Evolutionary conservation across 2,329 filamentous ascomycete species (phyloP).

Genomic region (Paecilomyces fulvus): DNA sequence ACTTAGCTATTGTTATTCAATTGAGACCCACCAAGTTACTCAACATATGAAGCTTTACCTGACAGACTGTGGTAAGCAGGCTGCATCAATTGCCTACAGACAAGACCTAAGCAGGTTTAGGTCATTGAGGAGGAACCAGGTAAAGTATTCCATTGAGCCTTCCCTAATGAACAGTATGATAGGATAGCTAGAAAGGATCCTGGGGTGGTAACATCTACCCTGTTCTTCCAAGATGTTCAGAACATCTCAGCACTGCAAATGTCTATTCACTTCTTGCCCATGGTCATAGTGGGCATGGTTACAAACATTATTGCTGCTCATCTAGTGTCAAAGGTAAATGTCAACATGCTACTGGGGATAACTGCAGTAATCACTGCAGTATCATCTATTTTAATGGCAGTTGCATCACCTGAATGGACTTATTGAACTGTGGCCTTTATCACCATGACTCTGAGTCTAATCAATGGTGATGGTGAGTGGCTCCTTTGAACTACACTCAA

Average conservation of each 20-base stretch:
- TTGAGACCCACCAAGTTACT: too few species aligned
- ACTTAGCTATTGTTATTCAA: too few species aligned
- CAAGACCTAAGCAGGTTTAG: too few species aligned
- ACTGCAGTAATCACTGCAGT: conserved; percentile 26
- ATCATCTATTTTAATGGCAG: conserved; percentile 39
- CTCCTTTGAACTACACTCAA: neutral
- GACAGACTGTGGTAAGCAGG: too few species aligned
- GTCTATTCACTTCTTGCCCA: conserved; percentile 39
- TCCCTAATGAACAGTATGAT: too few species aligned
- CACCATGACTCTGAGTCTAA: conserved; percentile 35
- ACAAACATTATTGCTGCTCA: conserved; percentile 40
- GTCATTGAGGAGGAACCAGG: too few species aligned
- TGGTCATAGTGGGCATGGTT: conserved; percentile 26
- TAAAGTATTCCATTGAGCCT: too few species aligned
- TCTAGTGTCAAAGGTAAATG: conserved; percentile 37
- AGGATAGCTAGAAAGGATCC: too few species aligned
- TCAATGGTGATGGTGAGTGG: conserved; percentile 33
- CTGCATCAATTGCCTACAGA: too few species aligned
- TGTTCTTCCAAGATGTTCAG: conserved; percentile 43
- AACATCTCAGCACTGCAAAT: conserved; percentile 35
- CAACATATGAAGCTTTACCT: too few species aligned
- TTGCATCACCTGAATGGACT: conserved; percentile 35
- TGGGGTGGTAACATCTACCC: too few species aligned
- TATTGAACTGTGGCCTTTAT: conserved; percentile 43
- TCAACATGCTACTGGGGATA: conserved; percentile 34